A percentile compares a stretch with the other conserved stretches of the same genome.
phyloP scores from a whole-genome alignment of 2,329 filamentous ascomycete genomes.

The Penicillium hordei region DNA sequence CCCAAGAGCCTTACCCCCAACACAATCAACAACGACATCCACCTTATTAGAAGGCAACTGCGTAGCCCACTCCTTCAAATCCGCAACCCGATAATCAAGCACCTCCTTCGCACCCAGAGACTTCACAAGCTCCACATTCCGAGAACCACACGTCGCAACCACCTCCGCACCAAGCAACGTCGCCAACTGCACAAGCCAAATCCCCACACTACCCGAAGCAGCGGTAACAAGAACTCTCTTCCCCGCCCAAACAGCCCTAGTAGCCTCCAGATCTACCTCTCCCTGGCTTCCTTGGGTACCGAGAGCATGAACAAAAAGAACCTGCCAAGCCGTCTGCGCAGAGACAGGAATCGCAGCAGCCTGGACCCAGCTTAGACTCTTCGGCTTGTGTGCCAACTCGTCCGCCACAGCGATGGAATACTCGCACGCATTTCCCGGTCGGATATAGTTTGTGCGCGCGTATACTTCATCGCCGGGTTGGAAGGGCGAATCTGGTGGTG shows the following conservation, averaged over 20 bases:
- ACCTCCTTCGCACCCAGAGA: constrained; percentile 44
- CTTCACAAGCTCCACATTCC: constrained; percentile 43
- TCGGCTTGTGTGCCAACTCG: constrained; percentile 41
- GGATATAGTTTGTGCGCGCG: constrained; percentile 36
- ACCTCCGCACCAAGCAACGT: constrained; percentile 35
- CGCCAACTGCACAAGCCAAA: constrained; percentile 44
- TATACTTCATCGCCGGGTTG: constrained; percentile 42
- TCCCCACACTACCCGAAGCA: constrained; percentile 48
- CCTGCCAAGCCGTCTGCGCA: constrained; percentile 47
- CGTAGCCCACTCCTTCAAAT: constrained; percentile 1
- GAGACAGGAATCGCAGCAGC: constrained; percentile 43
- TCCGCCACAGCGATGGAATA: constrained; percentile 36
- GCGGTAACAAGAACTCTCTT: constrained; percentile 48
- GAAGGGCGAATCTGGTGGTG: constrained; percentile 37
- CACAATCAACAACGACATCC: constrained; percentile 48
- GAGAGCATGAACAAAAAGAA: constrained; percentile 43
- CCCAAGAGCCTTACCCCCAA: constrained; percentile 42
- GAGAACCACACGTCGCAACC: constrained; percentile 41
- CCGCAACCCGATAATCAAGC: constrained; percentile 39
- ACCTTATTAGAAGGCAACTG: constrained; percentile 32
- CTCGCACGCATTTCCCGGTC: constrained; percentile 41
- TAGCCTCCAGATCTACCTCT: constrained; percentile 12
- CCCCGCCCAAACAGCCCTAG: constrained; percentile 17
- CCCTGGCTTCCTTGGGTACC: constrained; percentile 14
- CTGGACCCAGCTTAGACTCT: constrained; percentile 37